These are phyloP conservation scores for Ophiostoma sp. DNA, from an alignment of 2,329 filamentous ascomycete genomes.

Conservation along the genomic window DNA sequence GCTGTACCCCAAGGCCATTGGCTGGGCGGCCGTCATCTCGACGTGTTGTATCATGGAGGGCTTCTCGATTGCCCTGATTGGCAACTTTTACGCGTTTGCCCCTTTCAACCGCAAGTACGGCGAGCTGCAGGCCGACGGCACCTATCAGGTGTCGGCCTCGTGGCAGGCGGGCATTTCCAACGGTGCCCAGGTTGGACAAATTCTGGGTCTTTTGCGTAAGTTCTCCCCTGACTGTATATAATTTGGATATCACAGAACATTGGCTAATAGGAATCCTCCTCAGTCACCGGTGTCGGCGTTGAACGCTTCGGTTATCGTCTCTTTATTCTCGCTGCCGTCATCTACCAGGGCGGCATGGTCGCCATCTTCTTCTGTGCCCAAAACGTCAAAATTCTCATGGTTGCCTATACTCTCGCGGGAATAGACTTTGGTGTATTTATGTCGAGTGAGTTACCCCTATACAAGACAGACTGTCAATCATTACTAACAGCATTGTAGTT, in stretches of 20 bases:
- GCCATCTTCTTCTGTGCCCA: conserved; percentile 9
- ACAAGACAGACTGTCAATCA: not conserved
- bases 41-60: conserved; percentile 29
- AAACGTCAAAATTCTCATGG: conserved; percentile 8
- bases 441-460: not conserved
- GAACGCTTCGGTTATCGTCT: conserved; percentile 19
- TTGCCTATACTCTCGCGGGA: conserved; percentile 5
- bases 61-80: conserved; percentile 38
- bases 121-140: conserved; percentile 18
- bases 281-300: conserved; percentile 4
- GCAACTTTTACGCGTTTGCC: conserved; percentile 39
- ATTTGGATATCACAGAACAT: too few relatives aligned
- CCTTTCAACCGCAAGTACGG: conserved; percentile 37
- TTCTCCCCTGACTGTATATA: too few relatives aligned
- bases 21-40: conserved; percentile 25
- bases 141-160: conserved; percentile 17
- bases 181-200: conserved; percentile 59
- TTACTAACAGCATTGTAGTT: not conserved
- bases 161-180: conserved; percentile 24
- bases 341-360: conserved; percentile 39
- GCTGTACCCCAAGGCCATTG: conserved; percentile 24
- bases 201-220: conserved; percentile 40
- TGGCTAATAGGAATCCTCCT: too few relatives aligned
- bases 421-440: conserved; percentile 29
- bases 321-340: not conserved